Percentiles rank a stretch among this genome's conserved stretches.
Evolutionary conservation across 306 rosid genomes (phyloP).

Genomic region (Lathyrus oleraceus): DNA sequence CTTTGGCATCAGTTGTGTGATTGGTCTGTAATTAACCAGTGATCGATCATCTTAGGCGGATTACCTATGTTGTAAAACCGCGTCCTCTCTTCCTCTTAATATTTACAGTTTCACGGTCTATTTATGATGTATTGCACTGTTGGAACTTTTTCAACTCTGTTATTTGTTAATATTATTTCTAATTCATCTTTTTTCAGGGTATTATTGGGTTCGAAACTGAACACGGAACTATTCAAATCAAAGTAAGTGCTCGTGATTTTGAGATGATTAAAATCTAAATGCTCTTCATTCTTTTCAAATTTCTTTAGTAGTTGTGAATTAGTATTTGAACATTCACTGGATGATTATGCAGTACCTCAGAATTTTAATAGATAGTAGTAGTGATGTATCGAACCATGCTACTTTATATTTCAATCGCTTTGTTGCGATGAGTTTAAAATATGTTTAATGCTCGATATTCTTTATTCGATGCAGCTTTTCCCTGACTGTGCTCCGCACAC

Average conservation of each 20-base stretch:
- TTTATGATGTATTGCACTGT: slow-evolving; percentile 16
- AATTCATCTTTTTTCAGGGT: slow-evolving; percentile 53
- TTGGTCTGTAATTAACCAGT: too few relatives aligned
- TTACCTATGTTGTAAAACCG: too few relatives aligned
- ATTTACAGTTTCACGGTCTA: background rate
- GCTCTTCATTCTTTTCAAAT: background rate
- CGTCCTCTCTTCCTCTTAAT: too few relatives aligned
- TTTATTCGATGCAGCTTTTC: slow-evolving; percentile 70
- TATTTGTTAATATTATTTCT: slow-evolving; percentile 5
- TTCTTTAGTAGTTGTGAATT: background rate
- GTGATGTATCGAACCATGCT: background rate
- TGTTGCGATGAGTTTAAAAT: background rate
- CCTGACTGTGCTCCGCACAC: slow-evolving; percentile 91
- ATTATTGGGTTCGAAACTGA: slow-evolving; percentile 74
- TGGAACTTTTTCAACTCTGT: slow-evolving; percentile 26
- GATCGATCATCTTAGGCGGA: too few relatives aligned
- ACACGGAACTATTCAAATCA: slow-evolving; percentile 75
- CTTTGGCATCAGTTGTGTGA: too few relatives aligned
- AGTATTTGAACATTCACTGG: background rate
- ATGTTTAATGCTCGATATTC: slow-evolving; percentile 18
- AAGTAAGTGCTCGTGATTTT: slow-evolving; percentile 53
- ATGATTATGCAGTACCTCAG: slow-evolving; percentile 8
- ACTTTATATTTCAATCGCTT: slow-evolving; percentile 21
- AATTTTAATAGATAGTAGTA: background rate
- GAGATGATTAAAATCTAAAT: slow-evolving; percentile 24